Evolutionary conservation across 129 eudicot species (phyloP), one percentile per base, ranked within the genome.

Genomic region (Pulicaria dysenterica): DNA sequence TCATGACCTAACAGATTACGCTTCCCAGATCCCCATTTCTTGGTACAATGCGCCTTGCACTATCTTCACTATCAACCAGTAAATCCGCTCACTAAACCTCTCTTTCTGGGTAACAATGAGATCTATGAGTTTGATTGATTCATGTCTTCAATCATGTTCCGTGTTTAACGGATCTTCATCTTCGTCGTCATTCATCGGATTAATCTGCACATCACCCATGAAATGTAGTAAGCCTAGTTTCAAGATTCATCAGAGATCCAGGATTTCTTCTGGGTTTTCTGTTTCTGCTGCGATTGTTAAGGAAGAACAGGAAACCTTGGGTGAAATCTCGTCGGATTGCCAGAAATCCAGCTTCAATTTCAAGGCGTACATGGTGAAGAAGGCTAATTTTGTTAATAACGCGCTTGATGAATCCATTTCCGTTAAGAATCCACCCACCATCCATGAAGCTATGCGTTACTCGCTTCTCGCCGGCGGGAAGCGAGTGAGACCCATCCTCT

Each of bases 381-480:
- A 89, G 55, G 92, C 83, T 5, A 70, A 47, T 69, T 64, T 72
- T 2, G 83, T 89, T 0, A 84, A 86, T 47, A 80, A 76, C 13
- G 92, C 96, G 4, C 42, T 89, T 7, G 92, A 86, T 43, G 86
- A 82, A n/a, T 85, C 92, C 10, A 83, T 89, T 42, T 3, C 75
- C 1, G 31, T 89, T 0, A 80, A 58, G 72, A 67, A 75, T 17
- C 92, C 96, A 17, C 78, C 80, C 9, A 84, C 17, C 56, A 86
- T 89, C 49, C 96, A 86, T 66, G 86, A 86, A 65, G 79, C 96
- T 1, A 86, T 89, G 96, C 72, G 88, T 8, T 86, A 89, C 72
- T 86, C 92, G 0, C 73, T 89, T 8, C 77, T 89, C 45, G 92
- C 92, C 46, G 86, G 96, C 10, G 96, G 96, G 10, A 89, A 86